Percentiles rank a stretch among this genome's conserved stretches.
Conservation (phyloP, 176 grass and related monocot genomes). For the Avena sativa region DNA sequence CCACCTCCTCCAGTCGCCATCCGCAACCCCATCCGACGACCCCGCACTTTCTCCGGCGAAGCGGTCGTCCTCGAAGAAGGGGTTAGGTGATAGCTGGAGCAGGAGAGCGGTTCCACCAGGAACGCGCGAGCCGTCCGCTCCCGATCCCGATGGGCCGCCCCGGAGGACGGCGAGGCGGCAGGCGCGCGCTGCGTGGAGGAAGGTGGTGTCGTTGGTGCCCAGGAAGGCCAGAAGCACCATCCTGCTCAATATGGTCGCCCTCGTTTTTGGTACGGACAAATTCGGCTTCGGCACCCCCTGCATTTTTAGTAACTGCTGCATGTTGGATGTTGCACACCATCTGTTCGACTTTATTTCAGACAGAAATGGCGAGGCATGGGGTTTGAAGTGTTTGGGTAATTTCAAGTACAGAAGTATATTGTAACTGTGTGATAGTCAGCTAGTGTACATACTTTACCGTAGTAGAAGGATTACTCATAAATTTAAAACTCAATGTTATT, state of each 20-base stretch:
- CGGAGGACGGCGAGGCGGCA: conserved; percentile 23
- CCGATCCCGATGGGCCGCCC: neutral
- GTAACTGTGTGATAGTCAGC: neutral
- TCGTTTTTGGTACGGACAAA: conserved; percentile 50
- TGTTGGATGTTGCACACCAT: neutral
- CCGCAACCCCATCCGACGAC: conserved; percentile 7
- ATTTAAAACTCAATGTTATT: neutral
- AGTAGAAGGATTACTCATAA: neutral
- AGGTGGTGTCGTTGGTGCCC: conserved; percentile 39
- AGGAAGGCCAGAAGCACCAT: conserved; percentile 53
- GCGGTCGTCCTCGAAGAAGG: neutral
- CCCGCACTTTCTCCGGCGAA: conserved; percentile 6
- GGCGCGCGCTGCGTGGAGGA: conserved; percentile 37
- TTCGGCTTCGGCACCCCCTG: neutral
- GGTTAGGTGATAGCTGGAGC: conserved; percentile 1
- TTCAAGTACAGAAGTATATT: neutral
- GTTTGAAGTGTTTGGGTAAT: neutral
- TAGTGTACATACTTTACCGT: neutral
- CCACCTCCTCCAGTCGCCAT: neutral
- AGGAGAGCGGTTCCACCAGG: conserved; percentile 33
- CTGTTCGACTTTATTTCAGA: conserved; percentile 42
- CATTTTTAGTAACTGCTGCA: neutral
- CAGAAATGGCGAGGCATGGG: neutral
- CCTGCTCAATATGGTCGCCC: conserved; percentile 51
- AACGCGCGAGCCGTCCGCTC: neutral